Conservation (phyloP, 2,329 filamentous ascomycete genomes). For the Arthrobotrys musiformis region DNA sequence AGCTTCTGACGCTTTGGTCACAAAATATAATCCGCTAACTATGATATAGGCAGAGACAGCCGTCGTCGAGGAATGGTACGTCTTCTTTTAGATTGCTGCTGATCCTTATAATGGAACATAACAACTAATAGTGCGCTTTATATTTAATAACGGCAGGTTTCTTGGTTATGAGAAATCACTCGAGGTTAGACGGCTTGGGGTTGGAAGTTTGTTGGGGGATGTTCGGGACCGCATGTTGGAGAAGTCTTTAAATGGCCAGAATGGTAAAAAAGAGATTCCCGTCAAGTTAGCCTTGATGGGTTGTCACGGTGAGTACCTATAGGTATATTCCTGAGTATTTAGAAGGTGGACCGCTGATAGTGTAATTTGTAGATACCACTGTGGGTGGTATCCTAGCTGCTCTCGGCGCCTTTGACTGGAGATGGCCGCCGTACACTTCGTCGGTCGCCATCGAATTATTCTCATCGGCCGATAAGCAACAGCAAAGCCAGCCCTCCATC, state of each 20-base stretch:
- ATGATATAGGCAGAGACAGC: conserved; percentile 21
- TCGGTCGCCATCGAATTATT: conserved; percentile 93
- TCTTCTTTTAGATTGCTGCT: not conserved
- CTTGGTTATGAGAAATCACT: conserved; percentile 81
- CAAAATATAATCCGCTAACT: not conserved
- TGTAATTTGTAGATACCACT: conserved; percentile 77
- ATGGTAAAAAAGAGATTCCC: conserved; percentile 64
- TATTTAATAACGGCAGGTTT: conserved; percentile 69
- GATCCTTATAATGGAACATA: not conserved
- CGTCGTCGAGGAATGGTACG: conserved; percentile 44
- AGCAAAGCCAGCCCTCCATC: conserved; percentile 4
- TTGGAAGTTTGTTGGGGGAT: conserved; percentile 85
- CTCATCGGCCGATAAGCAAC: conserved; percentile 63
- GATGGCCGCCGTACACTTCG: conserved; percentile 93
- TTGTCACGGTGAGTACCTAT: conserved; percentile 56
- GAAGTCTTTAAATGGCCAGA: conserved; percentile 71
- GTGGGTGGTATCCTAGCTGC: conserved; percentile 81
- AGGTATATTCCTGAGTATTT: not conserved
- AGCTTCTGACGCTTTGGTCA: not conserved
- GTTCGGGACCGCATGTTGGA: conserved; percentile 78
- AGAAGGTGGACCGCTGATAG: not conserved
- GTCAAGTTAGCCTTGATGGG: conserved; percentile 59
- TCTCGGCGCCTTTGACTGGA: conserved; percentile 79
- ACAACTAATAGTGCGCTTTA: not conserved
- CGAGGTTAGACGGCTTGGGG: conserved; percentile 90